phyloP scores from a whole-genome alignment of 2,329 filamentous ascomycete species.

The Ustilaginoidea virens region DNA sequence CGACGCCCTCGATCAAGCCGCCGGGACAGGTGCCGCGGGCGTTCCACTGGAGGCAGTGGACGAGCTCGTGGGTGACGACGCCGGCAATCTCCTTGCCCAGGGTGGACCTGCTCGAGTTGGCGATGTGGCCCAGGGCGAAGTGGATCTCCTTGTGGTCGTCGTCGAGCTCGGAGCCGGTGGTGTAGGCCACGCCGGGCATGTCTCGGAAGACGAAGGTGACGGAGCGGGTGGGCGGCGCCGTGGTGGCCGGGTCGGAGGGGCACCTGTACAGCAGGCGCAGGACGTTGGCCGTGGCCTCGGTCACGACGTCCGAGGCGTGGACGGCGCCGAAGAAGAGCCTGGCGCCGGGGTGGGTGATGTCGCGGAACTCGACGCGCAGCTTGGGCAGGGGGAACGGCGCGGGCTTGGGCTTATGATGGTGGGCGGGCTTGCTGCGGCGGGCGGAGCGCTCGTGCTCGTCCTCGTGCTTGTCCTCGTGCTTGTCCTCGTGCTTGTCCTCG shows the following conservation, averaged over 20 bases:
- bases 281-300: constrained; percentile 49
- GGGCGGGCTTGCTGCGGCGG: too few relatives aligned
- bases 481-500: too few relatives aligned
- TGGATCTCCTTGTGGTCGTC: constrained; percentile 86
- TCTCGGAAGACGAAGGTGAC: constrained; percentile 68
- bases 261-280: constrained; percentile 54
- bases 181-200: constrained; percentile 82
- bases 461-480: too few relatives aligned
- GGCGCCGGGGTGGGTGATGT: constrained; percentile 44
- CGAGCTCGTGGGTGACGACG: constrained; percentile 81
- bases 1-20: constrained; percentile 79
- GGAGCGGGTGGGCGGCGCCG: constrained; percentile 54
- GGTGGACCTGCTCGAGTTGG: constrained; percentile 24
- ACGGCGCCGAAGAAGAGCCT: constrained; percentile 51
- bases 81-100: constrained; percentile 52
- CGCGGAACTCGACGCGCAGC: constrained; percentile 43
- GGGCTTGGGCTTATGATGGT: too few relatives aligned
- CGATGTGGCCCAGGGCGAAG: constrained; percentile 64
- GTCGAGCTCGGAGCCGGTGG: constrained; percentile 65
- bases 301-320: constrained; percentile 46
- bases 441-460: too few relatives aligned
- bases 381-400: constrained; percentile 37
- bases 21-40: constrained; percentile 45
- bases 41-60: constrained; percentile 86
- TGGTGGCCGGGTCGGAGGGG: constrained; percentile 24